These are phyloP conservation scores for Pichia exigua DNA, from an alignment of 805 yeast species.

Conservation along the genomic window DNA sequence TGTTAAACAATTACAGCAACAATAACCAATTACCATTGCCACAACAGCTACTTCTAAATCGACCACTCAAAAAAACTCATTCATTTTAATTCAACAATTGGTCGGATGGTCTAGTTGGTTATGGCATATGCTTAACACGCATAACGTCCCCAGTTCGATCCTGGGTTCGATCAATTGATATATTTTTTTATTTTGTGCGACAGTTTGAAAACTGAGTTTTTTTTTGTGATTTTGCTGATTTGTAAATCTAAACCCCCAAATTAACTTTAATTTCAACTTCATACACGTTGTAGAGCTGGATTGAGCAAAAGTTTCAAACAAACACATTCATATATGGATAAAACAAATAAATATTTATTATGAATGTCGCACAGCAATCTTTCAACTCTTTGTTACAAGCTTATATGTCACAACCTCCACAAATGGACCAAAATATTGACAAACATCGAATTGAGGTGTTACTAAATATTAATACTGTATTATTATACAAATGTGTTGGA, in stretches of 20 bases:
- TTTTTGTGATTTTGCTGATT: too few species aligned
- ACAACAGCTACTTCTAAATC: too few species aligned
- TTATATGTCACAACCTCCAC: slow-evolving; percentile 24
- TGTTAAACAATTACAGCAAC: too few species aligned
- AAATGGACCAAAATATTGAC: slow-evolving; percentile 24
- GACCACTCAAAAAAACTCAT: too few species aligned
- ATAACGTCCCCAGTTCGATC: slow-evolving; percentile 99
- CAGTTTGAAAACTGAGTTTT: background rate
- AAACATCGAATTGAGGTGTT: slow-evolving; percentile 29
- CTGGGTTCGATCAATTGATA: slow-evolving; percentile 88
- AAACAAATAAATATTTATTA: background rate
- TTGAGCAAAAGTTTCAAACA: too few species aligned
- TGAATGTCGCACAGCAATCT: slow-evolving; percentile 9
- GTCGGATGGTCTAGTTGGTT: slow-evolving; percentile 99
- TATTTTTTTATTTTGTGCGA: background rate
- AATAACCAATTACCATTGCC: too few species aligned
- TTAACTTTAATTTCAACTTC: too few species aligned
- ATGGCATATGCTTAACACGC: slow-evolving; percentile 99
- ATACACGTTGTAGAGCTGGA: too few species aligned
- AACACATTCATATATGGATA: too few species aligned
- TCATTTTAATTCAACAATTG: slow-evolving; percentile 30
- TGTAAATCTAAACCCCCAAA: too few species aligned
- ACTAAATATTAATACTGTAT: slow-evolving; percentile 28
- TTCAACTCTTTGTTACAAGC: slow-evolving; percentile 20
- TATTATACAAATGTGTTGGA: slow-evolving; percentile 26